Percentiles rank a stretch among this genome's conserved stretches.
Conservation (phyloP, 768 basidiomycete species). For the Termitomyces sp. region DNA sequence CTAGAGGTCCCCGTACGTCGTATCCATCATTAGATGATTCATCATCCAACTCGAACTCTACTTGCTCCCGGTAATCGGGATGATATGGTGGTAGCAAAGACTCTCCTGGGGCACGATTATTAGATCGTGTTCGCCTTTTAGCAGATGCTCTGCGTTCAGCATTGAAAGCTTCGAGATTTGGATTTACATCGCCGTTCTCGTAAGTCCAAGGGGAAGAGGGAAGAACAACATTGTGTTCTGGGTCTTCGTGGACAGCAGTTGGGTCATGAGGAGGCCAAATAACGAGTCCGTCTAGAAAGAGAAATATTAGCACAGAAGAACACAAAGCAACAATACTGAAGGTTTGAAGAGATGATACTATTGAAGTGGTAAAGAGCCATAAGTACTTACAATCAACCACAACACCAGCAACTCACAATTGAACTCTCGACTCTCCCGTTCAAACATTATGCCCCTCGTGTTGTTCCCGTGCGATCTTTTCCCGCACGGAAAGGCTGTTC, state of each 20-base stretch:
- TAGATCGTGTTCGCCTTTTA: slow-evolving; percentile 14
- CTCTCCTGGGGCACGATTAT: slow-evolving; percentile 23
- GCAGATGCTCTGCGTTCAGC: slow-evolving; percentile 18
- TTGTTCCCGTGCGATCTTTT: slow-evolving; percentile 14
- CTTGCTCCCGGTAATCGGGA: slow-evolving; percentile 52
- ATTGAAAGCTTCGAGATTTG: slow-evolving; percentile 63
- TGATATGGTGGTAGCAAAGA: slow-evolving; percentile 71
- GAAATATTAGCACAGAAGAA: not conserved
- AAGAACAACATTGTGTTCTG: slow-evolving; percentile 37
- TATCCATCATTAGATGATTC: slow-evolving; percentile 24
- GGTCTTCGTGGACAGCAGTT: slow-evolving; percentile 22
- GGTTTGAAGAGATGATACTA: not conserved
- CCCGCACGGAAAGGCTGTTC: slow-evolving; percentile 32
- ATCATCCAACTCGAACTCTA: slow-evolving; percentile 5
- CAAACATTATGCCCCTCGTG: slow-evolving; percentile 15
- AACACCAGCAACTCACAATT: not conserved
- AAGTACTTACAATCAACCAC: slow-evolving; percentile 5
- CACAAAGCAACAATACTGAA: not conserved
- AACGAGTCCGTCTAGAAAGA: slow-evolving; percentile 17
- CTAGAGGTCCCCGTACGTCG: slow-evolving; percentile 19
- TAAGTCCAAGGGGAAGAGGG: slow-evolving; percentile 82
- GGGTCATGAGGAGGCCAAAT: slow-evolving; percentile 79
- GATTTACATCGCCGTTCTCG: slow-evolving; percentile 72
- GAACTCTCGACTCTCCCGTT: slow-evolving; percentile 12
- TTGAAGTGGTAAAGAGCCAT: slow-evolving; percentile 2